These are phyloP conservation scores for Barnettozyma sp. DNA, from an alignment of 805 yeast species.

Conservation along the genomic window DNA sequence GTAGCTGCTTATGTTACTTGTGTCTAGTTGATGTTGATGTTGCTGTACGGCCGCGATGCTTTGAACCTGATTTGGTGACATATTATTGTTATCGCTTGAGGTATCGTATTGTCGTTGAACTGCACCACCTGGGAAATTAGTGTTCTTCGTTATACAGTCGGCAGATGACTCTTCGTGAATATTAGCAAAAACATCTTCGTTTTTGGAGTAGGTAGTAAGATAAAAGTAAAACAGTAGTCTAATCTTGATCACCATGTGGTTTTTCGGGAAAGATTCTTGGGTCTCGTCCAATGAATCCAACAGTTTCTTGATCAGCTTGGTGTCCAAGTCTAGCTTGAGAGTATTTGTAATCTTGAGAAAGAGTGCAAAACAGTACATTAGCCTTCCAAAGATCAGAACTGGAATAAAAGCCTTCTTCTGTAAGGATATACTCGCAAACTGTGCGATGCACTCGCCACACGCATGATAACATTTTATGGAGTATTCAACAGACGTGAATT, in stretches of 20 bases:
- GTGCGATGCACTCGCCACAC: slow-evolving; percentile 15
- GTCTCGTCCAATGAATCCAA: slow-evolving; percentile 16
- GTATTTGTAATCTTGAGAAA: slow-evolving; percentile 20
- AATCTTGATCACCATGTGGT: slow-evolving; percentile 20
- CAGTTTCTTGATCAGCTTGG: slow-evolving; percentile 11
- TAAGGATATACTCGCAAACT: slow-evolving; percentile 14
- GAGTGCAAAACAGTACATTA: slow-evolving; percentile 25
- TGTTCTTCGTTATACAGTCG: slow-evolving; percentile 15
- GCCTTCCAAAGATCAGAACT: slow-evolving; percentile 21
- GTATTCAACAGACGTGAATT: slow-evolving; percentile 13
- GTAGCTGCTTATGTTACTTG: too few relatives aligned
- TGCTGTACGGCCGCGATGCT: too few relatives aligned
- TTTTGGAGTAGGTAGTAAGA: slow-evolving; percentile 24
- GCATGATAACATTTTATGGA: slow-evolving; percentile 20
- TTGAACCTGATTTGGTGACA: too few relatives aligned
- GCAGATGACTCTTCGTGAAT: slow-evolving; percentile 14
- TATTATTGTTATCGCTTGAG: too few relatives aligned
- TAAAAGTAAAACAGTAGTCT: slow-evolving; percentile 23
- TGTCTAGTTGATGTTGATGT: too few relatives aligned
- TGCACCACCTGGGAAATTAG: too few relatives aligned
- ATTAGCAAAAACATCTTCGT: slow-evolving; percentile 20
- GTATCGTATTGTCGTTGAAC: too few relatives aligned
- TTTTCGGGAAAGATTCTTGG: slow-evolving; percentile 13
- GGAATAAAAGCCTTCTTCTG: slow-evolving; percentile 18
- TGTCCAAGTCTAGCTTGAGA: slow-evolving; percentile 17